Base-by-base conservation (phyloP, 176 grass and related monocot species). In the Lolium multiflorum region DNA sequence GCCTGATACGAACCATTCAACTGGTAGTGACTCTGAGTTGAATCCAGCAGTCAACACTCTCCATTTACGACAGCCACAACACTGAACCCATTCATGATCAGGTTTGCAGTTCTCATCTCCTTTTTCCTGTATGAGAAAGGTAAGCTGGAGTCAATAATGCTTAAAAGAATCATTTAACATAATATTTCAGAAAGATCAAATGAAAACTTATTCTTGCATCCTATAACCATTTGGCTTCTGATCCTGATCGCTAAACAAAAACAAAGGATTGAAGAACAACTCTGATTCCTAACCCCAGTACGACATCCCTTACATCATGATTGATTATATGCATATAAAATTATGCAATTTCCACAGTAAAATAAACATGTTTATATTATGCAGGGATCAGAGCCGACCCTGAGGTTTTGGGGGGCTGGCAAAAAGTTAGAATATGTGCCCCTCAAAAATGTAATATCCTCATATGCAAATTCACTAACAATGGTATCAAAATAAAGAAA, bases 31-130 rank as follows among this genome's bases (percentile, higher is more conserved):
- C 11, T 76, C 52, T 7, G 22, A 51, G 81, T 94, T 54, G 10
- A 92, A 94, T 77, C 90, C 84, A 13, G 81, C 41, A 86, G 76
- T 85, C 82, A 94, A 80, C 68, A 88, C 77, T 83, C 95, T 94
- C 95, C 95, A 97, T 86, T 97, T 97, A 17, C 90, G 89, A 62
- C 95, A 97, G 51, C 92, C 84, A 65, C 76, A 81, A 35, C 95
- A 97, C 76, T 97, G 95, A 88, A 97, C 95, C 95, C 95, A 94
- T 13, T 97, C 77, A 76, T 88, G 75, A 91, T 97, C 95, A 86
- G 95, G 49, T 55, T 91, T 84, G 84, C 89, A 82, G 62, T 46
- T 8, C 26, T 84, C 89, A 14, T 25, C 71, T 70, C 62, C 82
- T 84, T 90, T 91, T 78, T 78, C 92, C 92, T 97, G 82, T 18